phyloP scores from a whole-genome alignment of 768 basidiomycete species.

The Mycena vitilis region DNA sequence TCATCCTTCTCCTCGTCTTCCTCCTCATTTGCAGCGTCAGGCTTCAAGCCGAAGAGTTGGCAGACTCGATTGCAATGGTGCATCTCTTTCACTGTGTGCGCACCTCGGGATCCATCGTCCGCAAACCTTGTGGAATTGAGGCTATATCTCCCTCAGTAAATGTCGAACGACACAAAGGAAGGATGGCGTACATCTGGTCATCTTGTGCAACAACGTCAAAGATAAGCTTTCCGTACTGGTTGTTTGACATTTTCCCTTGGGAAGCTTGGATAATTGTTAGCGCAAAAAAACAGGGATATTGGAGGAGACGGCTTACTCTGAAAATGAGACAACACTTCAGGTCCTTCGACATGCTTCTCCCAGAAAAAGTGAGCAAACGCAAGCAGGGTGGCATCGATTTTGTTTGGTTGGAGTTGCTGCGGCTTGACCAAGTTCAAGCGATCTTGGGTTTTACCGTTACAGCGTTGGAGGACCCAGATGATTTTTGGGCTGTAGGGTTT shows the following conservation, averaged over 20 bases:
- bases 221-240: neutral
- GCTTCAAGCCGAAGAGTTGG: no score
- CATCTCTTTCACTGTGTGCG: neutral
- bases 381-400: constrained; percentile 4
- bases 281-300: neutral
- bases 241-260: neutral
- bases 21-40: no score
- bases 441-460: neutral
- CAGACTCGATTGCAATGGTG: no score
- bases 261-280: neutral
- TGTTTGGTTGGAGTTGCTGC: neutral
- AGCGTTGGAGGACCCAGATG: neutral
- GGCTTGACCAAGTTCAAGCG: neutral
- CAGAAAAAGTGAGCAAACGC: neutral
- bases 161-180: neutral
- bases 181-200: neutral
- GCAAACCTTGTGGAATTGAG: neutral
- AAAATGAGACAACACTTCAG: neutral
- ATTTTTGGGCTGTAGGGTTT: neutral
- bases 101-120: neutral
- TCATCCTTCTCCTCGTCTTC: no score
- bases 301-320: neutral
- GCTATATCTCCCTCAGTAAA: neutral
- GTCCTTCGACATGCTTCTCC: neutral
- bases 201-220: neutral